Percentiles rank a stretch among this genome's conserved stretches.
These are phyloP conservation scores for Trametes sp. DNA, from an alignment of 1,284 basidiomycete species.

Conservation along the genomic window DNA sequence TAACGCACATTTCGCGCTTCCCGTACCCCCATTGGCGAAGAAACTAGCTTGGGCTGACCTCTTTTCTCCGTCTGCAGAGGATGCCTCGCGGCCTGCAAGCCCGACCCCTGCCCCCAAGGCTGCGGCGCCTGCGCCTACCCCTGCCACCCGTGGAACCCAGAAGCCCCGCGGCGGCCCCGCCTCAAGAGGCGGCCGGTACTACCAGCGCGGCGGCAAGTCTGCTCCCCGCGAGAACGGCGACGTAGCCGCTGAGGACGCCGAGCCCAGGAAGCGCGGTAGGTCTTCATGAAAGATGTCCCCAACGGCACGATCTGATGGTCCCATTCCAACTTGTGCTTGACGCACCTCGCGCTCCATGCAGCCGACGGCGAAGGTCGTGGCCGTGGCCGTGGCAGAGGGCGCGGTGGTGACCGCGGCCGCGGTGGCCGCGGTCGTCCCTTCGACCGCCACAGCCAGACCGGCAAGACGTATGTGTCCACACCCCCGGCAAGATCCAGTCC, in stretches of 20 bases:
- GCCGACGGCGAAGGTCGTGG: slow-evolving; percentile 62
- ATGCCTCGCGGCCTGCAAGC: slow-evolving; percentile 52
- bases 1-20: slow-evolving; percentile 10
- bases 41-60: slow-evolving; percentile 6
- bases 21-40: background rate
- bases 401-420: slow-evolving; percentile 55
- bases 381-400: slow-evolving; percentile 53
- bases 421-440: slow-evolving; percentile 74
- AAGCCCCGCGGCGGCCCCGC: slow-evolving; percentile 65
- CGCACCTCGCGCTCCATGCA: slow-evolving; percentile 33
- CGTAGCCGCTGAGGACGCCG: slow-evolving; percentile 51
- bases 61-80: slow-evolving; percentile 39
- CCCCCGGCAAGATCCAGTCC: slow-evolving; percentile 9
- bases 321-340: background rate
- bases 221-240: slow-evolving; percentile 46
- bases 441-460: slow-evolving; percentile 86
- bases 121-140: slow-evolving; percentile 51
- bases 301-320: slow-evolving; percentile 5
- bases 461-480: slow-evolving; percentile 66
- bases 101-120: slow-evolving; percentile 47
- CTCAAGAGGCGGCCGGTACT: slow-evolving; percentile 77
- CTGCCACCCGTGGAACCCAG: slow-evolving; percentile 46
- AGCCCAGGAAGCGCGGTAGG: slow-evolving; percentile 62
- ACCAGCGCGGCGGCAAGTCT: slow-evolving; percentile 66
- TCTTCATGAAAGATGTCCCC: slow-evolving; percentile 18